Base-by-base conservation (phyloP, 2,329 filamentous ascomycete genomes). In the Talaromyces rugulosus region DNA sequence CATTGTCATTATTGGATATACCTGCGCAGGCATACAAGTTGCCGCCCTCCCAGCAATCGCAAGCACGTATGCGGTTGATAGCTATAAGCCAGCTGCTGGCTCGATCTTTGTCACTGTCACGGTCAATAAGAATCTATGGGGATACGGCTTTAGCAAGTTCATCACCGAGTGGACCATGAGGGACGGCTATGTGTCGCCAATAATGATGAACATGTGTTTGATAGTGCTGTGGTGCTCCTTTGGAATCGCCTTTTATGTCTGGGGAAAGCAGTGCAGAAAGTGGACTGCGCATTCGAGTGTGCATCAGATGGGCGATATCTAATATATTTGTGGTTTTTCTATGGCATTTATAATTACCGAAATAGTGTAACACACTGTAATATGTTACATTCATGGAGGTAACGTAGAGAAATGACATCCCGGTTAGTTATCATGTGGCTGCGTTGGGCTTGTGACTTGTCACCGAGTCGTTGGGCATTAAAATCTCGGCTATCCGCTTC, bases 61-160 rank as follows among this genome's bases (percentile, higher is more conserved):
- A 4, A 85, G 68, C 53, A 76, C 74, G 77, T 88, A 88, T 67
- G 83, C 85, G 0, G 81, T 88, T 16, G 86, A 89, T 70, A 83
- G 80, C 61, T 88, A 89, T 72, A 88, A 88, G 73, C 84, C 85
- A 0, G 82, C 87, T 2, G 80, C 85, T 0, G 85, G 85, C 3
- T 81, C 79, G 2, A 74, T 88, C 55, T 85, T 88, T 69, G 85
- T 87, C 0, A 77, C 81, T 7, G 82, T 86, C 65, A 88, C 85
- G 58, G 84, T 88, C 23, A 53, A 61, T 28, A 58, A 52, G 34
- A 58, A 58, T n/a, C 33, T 58, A 23, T 51, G 59, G 59, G 59
- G 42, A 14, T 57, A 61, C 27, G 44, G 60, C 28, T 83, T 87
- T 65, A 75, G 75, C 56, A 82, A 84, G 60, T 85, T 84, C 65